phyloP scores from a whole-genome alignment of 1,139 yeast genomes.

The Kodamaea fungicola region DNA sequence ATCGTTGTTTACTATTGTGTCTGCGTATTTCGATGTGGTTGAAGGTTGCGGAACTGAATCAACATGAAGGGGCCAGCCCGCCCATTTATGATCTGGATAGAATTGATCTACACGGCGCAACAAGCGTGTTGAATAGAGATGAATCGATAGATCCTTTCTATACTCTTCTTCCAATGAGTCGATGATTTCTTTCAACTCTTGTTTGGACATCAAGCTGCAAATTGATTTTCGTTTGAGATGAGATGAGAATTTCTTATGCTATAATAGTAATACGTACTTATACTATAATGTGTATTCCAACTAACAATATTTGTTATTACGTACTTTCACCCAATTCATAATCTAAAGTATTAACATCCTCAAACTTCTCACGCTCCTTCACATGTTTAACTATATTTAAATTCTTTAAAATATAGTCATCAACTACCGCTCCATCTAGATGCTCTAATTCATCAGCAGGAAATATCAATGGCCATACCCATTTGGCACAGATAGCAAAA shows the following conservation, averaged over 20 bases:
- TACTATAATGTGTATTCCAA: constrained; percentile 3
- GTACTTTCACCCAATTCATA: constrained; percentile 4
- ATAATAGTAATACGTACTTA: no score
- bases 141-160: constrained; percentile 47
- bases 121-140: constrained; percentile 47
- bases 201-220: constrained; percentile 1
- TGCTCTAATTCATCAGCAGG: constrained; percentile 55
- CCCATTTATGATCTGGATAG: constrained; percentile 38
- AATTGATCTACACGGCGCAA: constrained; percentile 34
- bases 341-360: constrained; percentile 2
- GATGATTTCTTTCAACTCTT: constrained; percentile 29
- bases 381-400: constrained; percentile 21
- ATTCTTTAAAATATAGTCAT: constrained; percentile 47
- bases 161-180: constrained; percentile 40
- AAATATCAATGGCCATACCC: constrained; percentile 68
- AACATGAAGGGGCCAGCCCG: constrained; percentile 44
- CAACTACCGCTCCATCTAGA: constrained; percentile 75
- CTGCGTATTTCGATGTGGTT: constrained; percentile 19
- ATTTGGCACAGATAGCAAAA: constrained; percentile 57
- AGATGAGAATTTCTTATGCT: background rate
- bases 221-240: background rate
- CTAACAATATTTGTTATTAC: constrained; percentile 1
- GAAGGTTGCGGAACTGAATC: constrained; percentile 36
- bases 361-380: constrained; percentile 8
- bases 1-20: constrained; percentile 14